Base-by-base conservation (phyloP, 192 early-diverging fungal genomes). In the Gonapodya prolifera region DNA sequence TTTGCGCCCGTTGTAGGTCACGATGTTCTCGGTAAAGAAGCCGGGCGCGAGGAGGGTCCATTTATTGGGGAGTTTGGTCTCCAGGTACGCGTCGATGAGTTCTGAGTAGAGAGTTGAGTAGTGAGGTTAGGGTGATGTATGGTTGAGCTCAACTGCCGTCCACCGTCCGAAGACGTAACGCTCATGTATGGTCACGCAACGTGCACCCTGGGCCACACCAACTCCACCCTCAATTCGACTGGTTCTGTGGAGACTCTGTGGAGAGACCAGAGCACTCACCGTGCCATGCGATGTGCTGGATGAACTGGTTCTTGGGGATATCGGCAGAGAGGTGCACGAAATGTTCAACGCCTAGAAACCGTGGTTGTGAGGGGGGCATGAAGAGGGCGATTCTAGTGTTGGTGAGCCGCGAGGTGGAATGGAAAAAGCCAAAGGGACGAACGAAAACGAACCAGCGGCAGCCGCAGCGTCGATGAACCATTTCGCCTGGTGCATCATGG, bases 381-480 rank as follows among this genome's bases (percentile, higher is more conserved):
- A 32, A 30, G n/a, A n/a, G n/a, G n/a, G n/a, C n/a, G n/a, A n/a
- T n/a, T n/a, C n/a, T n/a, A n/a, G n/a, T n/a, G n/a, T n/a, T n/a
- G n/a, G n/a, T n/a, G n/a, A n/a, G n/a, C n/a, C n/a, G n/a, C 71
- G 32, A 73, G 2, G 71, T 32, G 2, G 71, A 32, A 73, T 73
- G 2, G 28, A 73, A 13, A 69, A 69, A 8, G 45, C 45, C 13
- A 16, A n/a, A n/a, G 45, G n/a, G 45, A 69, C 13, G 8, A n/a
- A 61, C 45, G 45, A 61, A 8, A 73, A 32, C 71, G 31, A 2
- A 73, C 71, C 71, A 32, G 71, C 71, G 31, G 18, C 71, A 8
- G 71, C 71, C 8, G 71, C 71, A 32, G 71, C 71, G 31, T 73
- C 71, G 31, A 73, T 73, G 71, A 73, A 73, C 71, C 71, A 73